These are phyloP conservation scores for Rhodotorula kratochvilovae DNA, from an alignment of 768 basidiomycete genomes.

Conservation along the genomic window DNA sequence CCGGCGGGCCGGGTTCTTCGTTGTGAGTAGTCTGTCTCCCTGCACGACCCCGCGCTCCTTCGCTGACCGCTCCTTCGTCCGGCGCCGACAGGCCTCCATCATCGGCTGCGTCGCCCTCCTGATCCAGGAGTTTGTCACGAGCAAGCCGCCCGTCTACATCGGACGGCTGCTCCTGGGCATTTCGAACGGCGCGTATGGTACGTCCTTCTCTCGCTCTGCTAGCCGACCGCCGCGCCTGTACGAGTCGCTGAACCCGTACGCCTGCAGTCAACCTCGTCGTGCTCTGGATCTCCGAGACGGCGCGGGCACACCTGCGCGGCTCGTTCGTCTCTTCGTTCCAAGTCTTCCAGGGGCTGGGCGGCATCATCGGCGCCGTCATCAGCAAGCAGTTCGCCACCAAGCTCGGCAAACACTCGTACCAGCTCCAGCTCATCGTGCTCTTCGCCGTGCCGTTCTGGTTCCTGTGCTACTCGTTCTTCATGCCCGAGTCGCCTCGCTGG, in stretches of 20 bases:
- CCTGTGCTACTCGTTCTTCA: slow-evolving; percentile 1
- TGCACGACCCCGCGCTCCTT: too few relatives aligned
- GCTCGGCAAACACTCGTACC: slow-evolving; percentile 10
- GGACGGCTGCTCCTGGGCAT: slow-evolving; percentile 26
- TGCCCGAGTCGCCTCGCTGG: slow-evolving; percentile 38
- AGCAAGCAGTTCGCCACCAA: slow-evolving; percentile 3
- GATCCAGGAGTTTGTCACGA: slow-evolving; percentile 35
- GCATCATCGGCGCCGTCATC: slow-evolving; percentile 20
- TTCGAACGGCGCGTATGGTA: slow-evolving; percentile 19
- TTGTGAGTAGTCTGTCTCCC: neutral
- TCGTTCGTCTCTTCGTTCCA: slow-evolving; percentile 23
- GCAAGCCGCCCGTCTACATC: slow-evolving; percentile 23
- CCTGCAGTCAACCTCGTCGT: slow-evolving; percentile 6
- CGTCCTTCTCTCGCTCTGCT: slow-evolving; percentile 8
- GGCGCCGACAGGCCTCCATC: slow-evolving; percentile 19
- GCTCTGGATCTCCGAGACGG: slow-evolving; percentile 22
- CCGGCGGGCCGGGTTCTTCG: slow-evolving; percentile 28
- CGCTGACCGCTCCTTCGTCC: too few relatives aligned
- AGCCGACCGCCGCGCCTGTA: too few relatives aligned
- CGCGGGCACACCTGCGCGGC: slow-evolving; percentile 27
- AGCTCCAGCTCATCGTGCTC: slow-evolving; percentile 22
- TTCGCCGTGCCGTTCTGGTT: slow-evolving; percentile 18
- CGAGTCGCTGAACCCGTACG: too few relatives aligned
- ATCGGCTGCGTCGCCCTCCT: slow-evolving; percentile 29
- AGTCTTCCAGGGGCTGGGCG: slow-evolving; percentile 6